Percentiles rank a stretch among this genome's conserved stretches.
phyloP scores from a whole-genome alignment of 2,329 filamentous ascomycete species.

The Cercospora brassicicola region DNA sequence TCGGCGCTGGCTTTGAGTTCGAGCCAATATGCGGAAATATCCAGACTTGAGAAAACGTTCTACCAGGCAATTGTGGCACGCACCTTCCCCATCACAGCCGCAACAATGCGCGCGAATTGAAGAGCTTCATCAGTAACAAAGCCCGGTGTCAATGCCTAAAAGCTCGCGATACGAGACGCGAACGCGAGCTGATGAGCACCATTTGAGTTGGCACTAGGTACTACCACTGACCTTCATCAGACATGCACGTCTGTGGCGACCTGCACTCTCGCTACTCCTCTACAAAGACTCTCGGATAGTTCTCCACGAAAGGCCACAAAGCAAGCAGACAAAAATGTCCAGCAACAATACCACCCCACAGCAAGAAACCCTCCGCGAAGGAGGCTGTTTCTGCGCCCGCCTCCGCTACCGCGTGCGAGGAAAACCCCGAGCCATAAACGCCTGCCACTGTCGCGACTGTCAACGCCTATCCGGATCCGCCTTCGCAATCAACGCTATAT shows the following conservation, averaged over 20 bases:
- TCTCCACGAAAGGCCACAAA: background rate
- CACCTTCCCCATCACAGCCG: background rate
- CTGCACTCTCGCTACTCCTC: background rate
- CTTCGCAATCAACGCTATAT: background rate
- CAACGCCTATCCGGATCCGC: background rate
- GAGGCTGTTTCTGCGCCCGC: background rate
- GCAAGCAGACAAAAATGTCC: background rate
- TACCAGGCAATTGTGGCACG: background rate
- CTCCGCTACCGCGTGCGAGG: background rate
- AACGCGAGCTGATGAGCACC: background rate
- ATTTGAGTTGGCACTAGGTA: background rate
- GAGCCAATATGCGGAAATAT: background rate
- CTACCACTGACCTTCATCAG: background rate
- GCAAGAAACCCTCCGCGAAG: background rate
- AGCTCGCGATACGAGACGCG: background rate
- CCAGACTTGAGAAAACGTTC: background rate
- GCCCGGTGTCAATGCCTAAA: background rate
- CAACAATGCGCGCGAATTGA: background rate
- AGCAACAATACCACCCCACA: background rate
- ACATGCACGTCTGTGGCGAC: background rate
- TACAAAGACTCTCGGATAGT: background rate
- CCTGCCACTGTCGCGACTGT: background rate
- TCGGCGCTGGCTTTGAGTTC: conserved; percentile 8
- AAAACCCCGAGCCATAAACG: background rate
- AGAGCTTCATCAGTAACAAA: background rate